These are phyloP conservation scores for Pilatotrama ljubarskyi DNA, from an alignment of 768 basidiomycete species.

Conservation along the genomic window DNA sequence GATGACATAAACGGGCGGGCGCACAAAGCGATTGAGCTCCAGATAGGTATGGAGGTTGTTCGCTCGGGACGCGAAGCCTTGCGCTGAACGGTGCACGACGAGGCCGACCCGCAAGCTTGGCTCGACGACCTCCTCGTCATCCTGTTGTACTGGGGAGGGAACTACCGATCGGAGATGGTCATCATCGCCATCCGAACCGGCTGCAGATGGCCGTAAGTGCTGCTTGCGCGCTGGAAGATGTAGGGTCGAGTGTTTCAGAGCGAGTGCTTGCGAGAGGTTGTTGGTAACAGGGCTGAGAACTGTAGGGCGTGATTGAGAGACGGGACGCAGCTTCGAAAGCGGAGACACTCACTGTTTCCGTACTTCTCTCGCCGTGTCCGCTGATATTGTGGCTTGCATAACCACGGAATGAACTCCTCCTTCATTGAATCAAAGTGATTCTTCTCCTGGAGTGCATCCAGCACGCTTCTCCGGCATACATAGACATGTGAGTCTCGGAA, in stretches of 20 bases:
- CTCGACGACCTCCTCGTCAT: constrained; percentile 36
- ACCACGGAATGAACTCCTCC: constrained; percentile 91
- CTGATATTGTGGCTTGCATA: constrained; percentile 85
- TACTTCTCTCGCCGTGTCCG: constrained; percentile 60
- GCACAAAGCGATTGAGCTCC: constrained; percentile 78
- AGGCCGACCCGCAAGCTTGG: constrained; percentile 65
- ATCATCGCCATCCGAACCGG: constrained; percentile 28
- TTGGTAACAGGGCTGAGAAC: constrained; percentile 50
- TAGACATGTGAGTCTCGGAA: constrained; percentile 91
- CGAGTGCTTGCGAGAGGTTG: constrained; percentile 46
- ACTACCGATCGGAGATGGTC: constrained; percentile 37
- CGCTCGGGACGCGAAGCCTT: constrained; percentile 64
- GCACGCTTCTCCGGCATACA: constrained; percentile 72
- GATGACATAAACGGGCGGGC: constrained; percentile 24
- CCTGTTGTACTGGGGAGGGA: constrained; percentile 44
- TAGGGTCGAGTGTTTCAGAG: constrained; percentile 63
- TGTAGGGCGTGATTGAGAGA: constrained; percentile 22
- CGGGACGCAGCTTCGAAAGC: neutral
- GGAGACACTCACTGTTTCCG: constrained; percentile 43
- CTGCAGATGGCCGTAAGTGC: constrained; percentile 3
- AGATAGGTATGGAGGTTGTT: constrained; percentile 78
- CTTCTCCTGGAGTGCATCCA: constrained; percentile 72
- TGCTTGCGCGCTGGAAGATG: constrained; percentile 22
- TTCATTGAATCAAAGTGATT: constrained; percentile 76
- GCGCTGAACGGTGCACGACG: constrained; percentile 52